These are phyloP conservation scores for Lipomyces mesembrius DNA, from an alignment of 805 yeast genomes.

Conservation along the genomic window DNA sequence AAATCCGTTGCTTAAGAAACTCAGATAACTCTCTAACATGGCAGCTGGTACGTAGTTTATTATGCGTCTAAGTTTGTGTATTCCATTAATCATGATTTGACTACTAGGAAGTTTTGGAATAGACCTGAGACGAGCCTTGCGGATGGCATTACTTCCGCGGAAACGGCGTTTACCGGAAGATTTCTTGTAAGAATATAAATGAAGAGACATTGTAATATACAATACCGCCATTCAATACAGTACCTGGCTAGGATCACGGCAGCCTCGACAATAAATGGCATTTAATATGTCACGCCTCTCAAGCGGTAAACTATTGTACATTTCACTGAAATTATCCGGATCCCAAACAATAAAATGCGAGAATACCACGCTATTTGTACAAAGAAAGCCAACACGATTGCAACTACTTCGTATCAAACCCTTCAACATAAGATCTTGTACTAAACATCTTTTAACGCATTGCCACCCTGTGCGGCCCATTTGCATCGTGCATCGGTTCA, in stretches of 20 bases:
- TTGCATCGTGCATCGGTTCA: not conserved
- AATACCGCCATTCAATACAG: not conserved
- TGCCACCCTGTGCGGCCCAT: not conserved
- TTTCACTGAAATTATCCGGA: not conserved
- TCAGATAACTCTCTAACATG: conserved; percentile 16
- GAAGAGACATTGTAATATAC: too few species aligned
- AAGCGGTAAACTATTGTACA: not conserved
- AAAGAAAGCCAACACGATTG: not conserved
- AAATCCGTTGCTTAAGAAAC: conserved; percentile 21
- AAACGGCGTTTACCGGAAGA: not conserved
- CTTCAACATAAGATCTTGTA: not conserved
- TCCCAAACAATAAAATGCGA: not conserved
- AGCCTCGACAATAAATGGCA: not conserved
- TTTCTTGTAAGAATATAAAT: too few species aligned
- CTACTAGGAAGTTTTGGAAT: not conserved
- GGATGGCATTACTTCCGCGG: not conserved
- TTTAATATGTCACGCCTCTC: not conserved
- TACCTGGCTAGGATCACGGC: not conserved
- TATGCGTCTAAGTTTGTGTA: not conserved
- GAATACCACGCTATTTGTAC: not conserved
- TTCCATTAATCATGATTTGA: not conserved
- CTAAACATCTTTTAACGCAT: not conserved
- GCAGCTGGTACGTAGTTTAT: conserved; percentile 25
- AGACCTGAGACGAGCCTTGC: not conserved
- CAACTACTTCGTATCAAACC: not conserved